Evolutionary conservation across 306 rosid genomes (phyloP), one percentile per base, ranked within the genome.

Genomic region (Urtica urens): DNA sequence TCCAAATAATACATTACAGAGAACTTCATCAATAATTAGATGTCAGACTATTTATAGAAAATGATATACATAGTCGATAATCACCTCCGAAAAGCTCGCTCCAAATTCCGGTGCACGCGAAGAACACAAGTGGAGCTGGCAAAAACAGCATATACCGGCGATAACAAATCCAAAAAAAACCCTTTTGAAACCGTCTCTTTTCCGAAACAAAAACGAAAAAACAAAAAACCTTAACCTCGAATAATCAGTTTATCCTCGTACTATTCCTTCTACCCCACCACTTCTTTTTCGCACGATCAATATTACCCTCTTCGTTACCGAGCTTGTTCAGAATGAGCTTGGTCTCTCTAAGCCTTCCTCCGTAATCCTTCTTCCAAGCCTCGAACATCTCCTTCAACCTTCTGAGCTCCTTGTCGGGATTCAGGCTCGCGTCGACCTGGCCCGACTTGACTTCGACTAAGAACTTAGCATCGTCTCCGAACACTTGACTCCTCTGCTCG

Each of bases 201-300:
- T 54, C 19, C 53, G 59, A 22, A 51, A 52, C 16, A 19, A 1
- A 16, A 48, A 30, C 19, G 40, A 11, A 19, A 19, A 45, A 20
- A 38, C 40, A 38, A n/a, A n/a, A n/a, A n/a, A n/a, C n/a, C n/a
- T 19, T 58, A 23, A 21, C 54, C 35, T 3, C 11, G 53, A 6
- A 30, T n/a, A n/a, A n/a, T 78, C 63, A 87, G 74, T 60, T 87
- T 51, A 78, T 78, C 80, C 87, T 77, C 13, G 86, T 49, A 77
- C 96, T 85, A 72, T 90, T 90, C 73, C 84, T 79, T 76, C 99
- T 82, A 54, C 71, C 85, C 99, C 99, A 90, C 99, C 99, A 90
- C 27, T 69, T 90, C 72, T 73, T 87, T 75, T 85, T 90, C 52
- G 27, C 79, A 65, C 74, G 76, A 45, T 78, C 99, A 27, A 54